Evolutionary conservation across 805 yeast genomes (phyloP), one percentile per base, ranked within the genome.

Genomic region (Maudiozyma bulderi): DNA sequence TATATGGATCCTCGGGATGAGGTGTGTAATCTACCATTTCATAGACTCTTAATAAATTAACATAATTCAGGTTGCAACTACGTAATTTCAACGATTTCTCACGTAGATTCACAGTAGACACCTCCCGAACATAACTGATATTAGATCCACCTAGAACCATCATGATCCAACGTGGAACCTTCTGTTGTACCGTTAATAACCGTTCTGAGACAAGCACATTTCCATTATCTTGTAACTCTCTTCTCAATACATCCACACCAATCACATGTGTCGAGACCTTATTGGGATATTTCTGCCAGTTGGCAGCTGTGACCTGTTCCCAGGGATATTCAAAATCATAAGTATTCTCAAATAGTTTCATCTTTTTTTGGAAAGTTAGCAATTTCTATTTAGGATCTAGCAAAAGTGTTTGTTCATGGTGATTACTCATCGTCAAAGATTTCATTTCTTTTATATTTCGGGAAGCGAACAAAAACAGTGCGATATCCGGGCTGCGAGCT

Each of bases 271-370:
- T 78, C 7, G 96, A 82, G 50, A 83, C 74, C 57, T 89, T 95
- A 64, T 93, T 91, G n/a, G 99, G 99, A 68, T 91, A 91, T 58
- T 91, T 91, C 55, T 78, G 81, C 99, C 99, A 91, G 67, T 90
- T 89, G 46, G 98, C 97, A 1, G 95, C 89, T 0, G 96, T 84
- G 29, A 91, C 95, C 57, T 85, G 88, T 29, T 85, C 95, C 97
- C 98, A 91, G 0, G 95, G 79, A 61, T 93, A 90, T 48, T 80
- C 71, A 65, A 88, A 91, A 40, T 68, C 72, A 64, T 85, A 91
- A 15, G 73, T 67, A 39, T 85, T 76, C 40, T 78, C 79, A 63
- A 88, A 90, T 44, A 91, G 72, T 66, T 84, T 87, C 99, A 91
- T 91, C 6, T 31, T 30, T 10, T 29, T 29, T 26, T 39, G n/a